Percentiles rank a stretch among this genome's conserved stretches.
Evolutionary conservation across 768 basidiomycete species (phyloP).

Genomic region (Dentipellis sp.): DNA sequence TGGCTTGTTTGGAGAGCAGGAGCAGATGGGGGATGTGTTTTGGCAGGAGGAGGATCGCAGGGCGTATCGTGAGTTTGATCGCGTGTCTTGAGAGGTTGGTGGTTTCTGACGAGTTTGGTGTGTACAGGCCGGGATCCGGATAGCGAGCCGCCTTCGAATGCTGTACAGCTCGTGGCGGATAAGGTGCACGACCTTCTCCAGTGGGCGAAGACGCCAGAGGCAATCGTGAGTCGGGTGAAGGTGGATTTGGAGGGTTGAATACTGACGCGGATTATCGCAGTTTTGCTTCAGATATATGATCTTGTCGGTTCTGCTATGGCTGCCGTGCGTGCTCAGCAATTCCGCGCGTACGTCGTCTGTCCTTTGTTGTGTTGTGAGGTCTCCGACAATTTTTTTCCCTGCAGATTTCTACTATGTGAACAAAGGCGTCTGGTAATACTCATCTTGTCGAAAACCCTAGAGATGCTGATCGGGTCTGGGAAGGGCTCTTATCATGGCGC

Average conservation of each 20-base stretch:
- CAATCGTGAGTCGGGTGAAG: conserved; percentile 20
- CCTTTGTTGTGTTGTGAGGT: neutral
- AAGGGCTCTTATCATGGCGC: conserved; percentile 53
- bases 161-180: conserved; percentile 30
- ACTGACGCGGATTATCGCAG: conserved; percentile 13
- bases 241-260: neutral
- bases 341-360: conserved; percentile 30
- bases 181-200: conserved; percentile 24
- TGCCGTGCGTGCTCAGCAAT: conserved; percentile 32
- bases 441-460: neutral
- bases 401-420: conserved; percentile 33
- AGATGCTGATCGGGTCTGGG: neutral
- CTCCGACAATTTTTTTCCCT: neutral
- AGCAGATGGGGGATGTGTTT: conserved; percentile 20
- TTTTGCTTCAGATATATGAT: conserved; percentile 44
- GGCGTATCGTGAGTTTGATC: conserved; percentile 11
- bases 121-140: conserved; percentile 34
- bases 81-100: neutral
- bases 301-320: conserved; percentile 41
- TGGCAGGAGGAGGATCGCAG: conserved; percentile 13
- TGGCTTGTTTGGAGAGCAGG: conserved; percentile 20
- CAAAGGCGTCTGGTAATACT: conserved; percentile 36
- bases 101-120: neutral
- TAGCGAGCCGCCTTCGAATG: conserved; percentile 35
- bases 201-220: conserved; percentile 34